Conservation (phyloP, 2,329 filamentous ascomycete genomes). For the Ophiostoma triangulosporum region DNA sequence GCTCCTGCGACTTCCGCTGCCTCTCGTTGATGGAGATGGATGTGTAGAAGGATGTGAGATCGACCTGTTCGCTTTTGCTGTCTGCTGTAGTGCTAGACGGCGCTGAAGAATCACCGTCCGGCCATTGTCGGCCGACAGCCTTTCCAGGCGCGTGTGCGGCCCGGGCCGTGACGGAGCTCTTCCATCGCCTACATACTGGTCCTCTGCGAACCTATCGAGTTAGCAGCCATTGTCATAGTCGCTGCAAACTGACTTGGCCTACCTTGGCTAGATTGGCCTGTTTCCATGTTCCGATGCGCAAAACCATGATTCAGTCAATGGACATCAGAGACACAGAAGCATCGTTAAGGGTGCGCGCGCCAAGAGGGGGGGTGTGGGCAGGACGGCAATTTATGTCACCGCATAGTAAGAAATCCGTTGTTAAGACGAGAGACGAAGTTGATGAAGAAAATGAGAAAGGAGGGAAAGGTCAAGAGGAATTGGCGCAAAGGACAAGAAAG, state of each 20-base stretch:
- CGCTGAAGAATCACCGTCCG: not conserved
- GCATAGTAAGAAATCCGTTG: too few species aligned
- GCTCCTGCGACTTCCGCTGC: slow-evolving; percentile 32
- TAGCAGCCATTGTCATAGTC: not conserved
- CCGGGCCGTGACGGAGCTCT: slow-evolving; percentile 5
- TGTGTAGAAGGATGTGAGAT: slow-evolving; percentile 20
- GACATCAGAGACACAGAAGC: slow-evolving; percentile 5
- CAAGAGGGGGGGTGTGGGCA: not conserved
- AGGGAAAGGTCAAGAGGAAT: too few species aligned
- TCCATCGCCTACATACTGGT: slow-evolving; percentile 8
- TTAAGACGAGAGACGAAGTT: too few species aligned
- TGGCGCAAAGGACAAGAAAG: too few species aligned
- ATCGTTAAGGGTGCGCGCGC: slow-evolving; percentile 1
- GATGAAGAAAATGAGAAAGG: too few species aligned
- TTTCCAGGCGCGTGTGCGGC: not conserved
- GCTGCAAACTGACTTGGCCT: not conserved
- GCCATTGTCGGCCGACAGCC: not conserved
- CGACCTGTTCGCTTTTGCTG: slow-evolving; percentile 3
- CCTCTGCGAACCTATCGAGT: slow-evolving; percentile 6
- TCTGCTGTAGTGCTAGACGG: not conserved
- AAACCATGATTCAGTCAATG: slow-evolving; percentile 23
- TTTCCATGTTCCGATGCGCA: slow-evolving; percentile 26
- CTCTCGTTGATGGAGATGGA: slow-evolving; percentile 32
- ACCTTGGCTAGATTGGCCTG: slow-evolving; percentile 26
- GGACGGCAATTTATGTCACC: not conserved